Percentiles rank a stretch among this genome's conserved stretches.
Conservation (phyloP, 2,329 filamentous ascomycete genomes). For the Lasiodiplodia citricola region DNA sequence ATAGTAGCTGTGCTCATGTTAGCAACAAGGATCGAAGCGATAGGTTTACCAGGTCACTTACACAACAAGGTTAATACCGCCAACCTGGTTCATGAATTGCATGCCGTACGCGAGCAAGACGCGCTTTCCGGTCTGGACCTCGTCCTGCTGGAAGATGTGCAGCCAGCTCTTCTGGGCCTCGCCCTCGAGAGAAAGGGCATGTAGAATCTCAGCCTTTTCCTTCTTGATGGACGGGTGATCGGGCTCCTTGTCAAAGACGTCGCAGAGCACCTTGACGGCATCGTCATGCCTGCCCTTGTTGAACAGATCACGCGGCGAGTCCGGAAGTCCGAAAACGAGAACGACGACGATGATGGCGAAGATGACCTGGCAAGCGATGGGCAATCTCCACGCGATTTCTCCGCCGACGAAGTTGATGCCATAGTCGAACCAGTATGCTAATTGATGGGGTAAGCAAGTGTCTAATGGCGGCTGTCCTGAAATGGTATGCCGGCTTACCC, state of each 20-base stretch:
- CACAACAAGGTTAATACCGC: constrained; percentile 41
- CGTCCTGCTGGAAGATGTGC: constrained; percentile 35
- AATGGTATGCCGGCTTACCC: neutral
- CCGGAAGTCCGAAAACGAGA: constrained; percentile 45
- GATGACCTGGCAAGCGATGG: constrained; percentile 58
- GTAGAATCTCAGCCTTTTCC: constrained; percentile 68
- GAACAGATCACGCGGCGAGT: constrained; percentile 40
- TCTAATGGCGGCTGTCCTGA: neutral
- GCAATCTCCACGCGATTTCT: constrained; percentile 53
- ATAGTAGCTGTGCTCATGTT: constrained; percentile 10
- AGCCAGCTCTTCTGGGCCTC: constrained; percentile 25
- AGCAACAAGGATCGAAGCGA: neutral
- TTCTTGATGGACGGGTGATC: constrained; percentile 60
- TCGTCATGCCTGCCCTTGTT: constrained; percentile 51
- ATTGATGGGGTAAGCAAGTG: constrained; percentile 31
- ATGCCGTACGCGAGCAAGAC: constrained; percentile 63
- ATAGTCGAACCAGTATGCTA: constrained; percentile 58
- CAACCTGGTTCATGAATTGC: constrained; percentile 68
- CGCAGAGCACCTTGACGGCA: constrained; percentile 56
- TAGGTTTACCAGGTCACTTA: constrained; percentile 23
- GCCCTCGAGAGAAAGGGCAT: constrained; percentile 46
- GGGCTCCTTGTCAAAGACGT: constrained; percentile 52
- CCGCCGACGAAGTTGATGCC: constrained; percentile 49
- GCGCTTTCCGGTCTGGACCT: constrained; percentile 60
- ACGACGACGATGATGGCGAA: constrained; percentile 51